Evolutionary conservation across 202 grass and related monocot genomes (phyloP).

Genomic region (Brachypodium distachyon): DNA sequence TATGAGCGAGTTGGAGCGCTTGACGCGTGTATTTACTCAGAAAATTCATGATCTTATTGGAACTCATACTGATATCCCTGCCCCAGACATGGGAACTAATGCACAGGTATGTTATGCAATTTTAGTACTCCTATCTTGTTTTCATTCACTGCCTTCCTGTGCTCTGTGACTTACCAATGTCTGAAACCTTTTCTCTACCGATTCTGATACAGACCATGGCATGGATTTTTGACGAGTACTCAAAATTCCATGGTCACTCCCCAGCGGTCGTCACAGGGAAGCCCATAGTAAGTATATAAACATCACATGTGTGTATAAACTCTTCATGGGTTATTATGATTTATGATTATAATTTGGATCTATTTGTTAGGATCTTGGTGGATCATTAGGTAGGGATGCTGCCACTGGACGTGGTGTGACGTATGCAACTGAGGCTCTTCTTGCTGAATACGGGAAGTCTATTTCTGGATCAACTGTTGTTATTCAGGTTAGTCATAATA

Average conservation of each 20-base stretch:
- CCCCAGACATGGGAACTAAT: conserved; percentile 98
- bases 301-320: not conserved
- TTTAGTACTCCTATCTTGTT: not conserved
- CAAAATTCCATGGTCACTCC: conserved; percentile 95
- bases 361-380: conserved; percentile 78
- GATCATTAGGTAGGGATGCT: conserved; percentile 88
- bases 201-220: conserved; percentile 74
- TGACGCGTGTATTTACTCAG: conserved; percentile 95
- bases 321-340: not conserved
- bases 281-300: conserved; percentile 72
- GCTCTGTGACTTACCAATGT: not conserved
- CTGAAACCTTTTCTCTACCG: not conserved
- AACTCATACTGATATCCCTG: conserved; percentile 79
- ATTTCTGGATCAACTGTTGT: conserved; percentile 84
- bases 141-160: not conserved
- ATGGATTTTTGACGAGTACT: conserved; percentile 97
- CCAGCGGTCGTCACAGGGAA: conserved; percentile 95
- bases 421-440: conserved; percentile 67
- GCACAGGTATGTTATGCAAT: conserved; percentile 35
- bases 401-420: conserved; percentile 80
- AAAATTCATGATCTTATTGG: conserved; percentile 95
- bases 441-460: conserved; percentile 77
- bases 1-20: conserved; percentile 82
- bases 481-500: conserved; percentile 53
- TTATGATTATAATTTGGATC: not conserved